These are phyloP conservation scores for Lanmaoa rubissima DNA, from an alignment of 768 basidiomycete genomes.

Conservation along the genomic window DNA sequence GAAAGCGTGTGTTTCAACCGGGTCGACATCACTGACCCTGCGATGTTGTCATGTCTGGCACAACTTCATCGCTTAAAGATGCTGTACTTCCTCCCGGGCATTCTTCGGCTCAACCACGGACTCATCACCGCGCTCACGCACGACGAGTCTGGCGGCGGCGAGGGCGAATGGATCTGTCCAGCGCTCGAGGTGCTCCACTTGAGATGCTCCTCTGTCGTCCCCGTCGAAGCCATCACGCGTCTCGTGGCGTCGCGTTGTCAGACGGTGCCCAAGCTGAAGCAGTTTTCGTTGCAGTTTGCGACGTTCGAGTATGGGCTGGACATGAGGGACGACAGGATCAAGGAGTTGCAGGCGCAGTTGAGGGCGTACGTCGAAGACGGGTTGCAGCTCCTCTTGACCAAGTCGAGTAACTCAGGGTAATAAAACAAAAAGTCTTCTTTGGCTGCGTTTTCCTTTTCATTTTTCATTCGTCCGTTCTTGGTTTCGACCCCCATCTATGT, in stretches of 20 bases:
- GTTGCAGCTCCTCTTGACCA: conserved; percentile 23
- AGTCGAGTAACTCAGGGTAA: conserved; percentile 18
- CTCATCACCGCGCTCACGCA: conserved; percentile 24
- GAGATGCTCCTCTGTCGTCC: conserved; percentile 24
- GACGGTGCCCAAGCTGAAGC: conserved; percentile 9
- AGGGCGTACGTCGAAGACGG: conserved; percentile 21
- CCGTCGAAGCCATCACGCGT: conserved; percentile 21
- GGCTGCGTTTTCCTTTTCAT: not conserved
- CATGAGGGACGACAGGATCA: conserved; percentile 28
- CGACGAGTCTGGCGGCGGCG: not conserved
- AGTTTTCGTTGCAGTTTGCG: conserved; percentile 26
- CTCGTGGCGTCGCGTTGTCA: conserved; percentile 27
- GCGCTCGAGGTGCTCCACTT: conserved; percentile 24
- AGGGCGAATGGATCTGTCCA: conserved; percentile 18
- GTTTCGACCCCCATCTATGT: too few species aligned
- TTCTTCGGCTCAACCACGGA: conserved; percentile 33
- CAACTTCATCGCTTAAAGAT: conserved; percentile 19
- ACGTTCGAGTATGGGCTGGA: conserved; percentile 31
- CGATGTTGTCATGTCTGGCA: conserved; percentile 20
- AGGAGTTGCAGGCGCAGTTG: conserved; percentile 13
- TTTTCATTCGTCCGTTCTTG: too few species aligned
- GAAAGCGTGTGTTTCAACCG: conserved; percentile 24
- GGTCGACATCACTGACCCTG: conserved; percentile 22
- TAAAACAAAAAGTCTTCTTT: not conserved
- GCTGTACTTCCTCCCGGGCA: conserved; percentile 24